Conservation (phyloP, 2,329 filamentous ascomycete species). For the Stachybotrys chlorohalonatus region DNA sequence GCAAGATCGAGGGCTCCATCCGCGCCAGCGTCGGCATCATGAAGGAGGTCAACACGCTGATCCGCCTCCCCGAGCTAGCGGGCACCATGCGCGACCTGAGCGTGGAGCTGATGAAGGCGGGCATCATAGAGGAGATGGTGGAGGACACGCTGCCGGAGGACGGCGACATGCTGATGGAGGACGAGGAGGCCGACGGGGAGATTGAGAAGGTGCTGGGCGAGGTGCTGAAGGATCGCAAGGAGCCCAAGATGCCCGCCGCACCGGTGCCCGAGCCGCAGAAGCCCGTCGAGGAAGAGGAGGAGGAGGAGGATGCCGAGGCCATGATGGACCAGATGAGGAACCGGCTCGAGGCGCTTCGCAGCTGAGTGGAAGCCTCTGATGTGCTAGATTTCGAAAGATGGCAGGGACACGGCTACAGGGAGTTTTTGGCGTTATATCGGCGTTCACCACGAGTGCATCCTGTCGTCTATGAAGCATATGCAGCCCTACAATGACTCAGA, state of each 20-base stretch:
- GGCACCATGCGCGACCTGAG: slow-evolving; percentile 84
- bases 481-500: neutral
- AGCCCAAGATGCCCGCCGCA: slow-evolving; percentile 45
- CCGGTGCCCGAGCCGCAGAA: slow-evolving; percentile 47
- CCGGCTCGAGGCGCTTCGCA: slow-evolving; percentile 82
- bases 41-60: slow-evolving; percentile 87
- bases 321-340: slow-evolving; percentile 94
- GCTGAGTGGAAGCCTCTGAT: slow-evolving; percentile 32
- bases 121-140: slow-evolving; percentile 97
- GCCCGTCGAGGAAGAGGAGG: slow-evolving; percentile 39
- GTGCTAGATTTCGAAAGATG: neutral
- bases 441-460: neutral
- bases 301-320: slow-evolving; percentile 73
- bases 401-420: neutral
- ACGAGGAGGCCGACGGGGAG: slow-evolving; percentile 68
- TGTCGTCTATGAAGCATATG: neutral
- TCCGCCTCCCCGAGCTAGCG: slow-evolving; percentile 76
- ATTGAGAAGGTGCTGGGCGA: slow-evolving; percentile 91
- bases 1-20: slow-evolving; percentile 92
- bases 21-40: slow-evolving; percentile 82
- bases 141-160: slow-evolving; percentile 76
- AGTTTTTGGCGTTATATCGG: neutral
- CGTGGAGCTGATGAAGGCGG: slow-evolving; percentile 83
- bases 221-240: slow-evolving; percentile 74
- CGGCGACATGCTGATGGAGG: slow-evolving; percentile 61